These are phyloP conservation scores for Moesziomyces sp. DNA, from an alignment of 1,284 basidiomycete genomes.

Conservation along the genomic window DNA sequence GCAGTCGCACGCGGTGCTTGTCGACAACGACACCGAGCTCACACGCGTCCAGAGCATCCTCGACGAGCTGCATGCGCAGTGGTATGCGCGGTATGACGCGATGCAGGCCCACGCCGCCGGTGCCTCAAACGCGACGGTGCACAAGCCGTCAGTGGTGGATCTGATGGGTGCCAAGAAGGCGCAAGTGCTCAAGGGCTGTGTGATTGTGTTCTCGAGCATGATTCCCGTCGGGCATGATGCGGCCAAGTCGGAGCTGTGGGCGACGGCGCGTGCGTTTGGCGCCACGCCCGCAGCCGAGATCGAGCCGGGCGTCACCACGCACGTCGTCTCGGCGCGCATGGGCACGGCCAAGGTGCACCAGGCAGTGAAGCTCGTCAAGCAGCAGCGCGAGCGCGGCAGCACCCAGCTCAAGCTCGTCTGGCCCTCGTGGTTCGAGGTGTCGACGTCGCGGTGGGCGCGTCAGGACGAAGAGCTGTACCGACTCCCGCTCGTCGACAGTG, in stretches of 20 bases:
- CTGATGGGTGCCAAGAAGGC: conserved; percentile 85
- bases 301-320: conserved; percentile 76
- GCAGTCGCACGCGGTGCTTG: conserved; percentile 77
- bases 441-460: conserved; percentile 80
- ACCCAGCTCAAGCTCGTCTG: conserved; percentile 81
- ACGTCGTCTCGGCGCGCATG: conserved; percentile 80
- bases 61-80: conserved; percentile 78
- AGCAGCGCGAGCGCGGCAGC: conserved; percentile 70
- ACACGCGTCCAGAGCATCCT: conserved; percentile 80
- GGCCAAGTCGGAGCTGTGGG: conserved; percentile 86
- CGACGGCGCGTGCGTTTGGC: conserved; percentile 85
- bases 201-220: conserved; percentile 90
- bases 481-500: conserved; percentile 25
- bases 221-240: conserved; percentile 85
- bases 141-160: conserved; percentile 70
- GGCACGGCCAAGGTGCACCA: conserved; percentile 90
- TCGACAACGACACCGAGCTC: conserved; percentile 88
- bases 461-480: conserved; percentile 79
- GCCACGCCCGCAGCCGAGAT: conserved; percentile 81
- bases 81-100: conserved; percentile 71
- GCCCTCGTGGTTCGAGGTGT: conserved; percentile 87
- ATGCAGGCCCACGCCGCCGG: conserved; percentile 18
- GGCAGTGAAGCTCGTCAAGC: conserved; percentile 69
- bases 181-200: conserved; percentile 79
- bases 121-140: conserved; percentile 2